phyloP scores from a whole-genome alignment of 2,329 filamentous ascomycete species.

The Waltergamsia citrina region DNA sequence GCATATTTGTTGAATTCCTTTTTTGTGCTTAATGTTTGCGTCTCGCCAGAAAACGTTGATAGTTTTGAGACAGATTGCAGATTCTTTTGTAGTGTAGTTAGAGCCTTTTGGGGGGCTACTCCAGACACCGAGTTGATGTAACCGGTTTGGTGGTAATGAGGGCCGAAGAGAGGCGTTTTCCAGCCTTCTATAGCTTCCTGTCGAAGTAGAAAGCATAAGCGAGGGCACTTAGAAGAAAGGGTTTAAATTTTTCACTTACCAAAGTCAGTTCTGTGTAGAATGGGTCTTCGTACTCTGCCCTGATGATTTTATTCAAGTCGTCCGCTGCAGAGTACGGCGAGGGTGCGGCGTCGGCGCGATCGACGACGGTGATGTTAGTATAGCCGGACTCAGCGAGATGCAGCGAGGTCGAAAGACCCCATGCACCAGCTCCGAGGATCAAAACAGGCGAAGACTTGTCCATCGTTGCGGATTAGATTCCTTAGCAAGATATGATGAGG shows the following conservation, averaged over 20 bases:
- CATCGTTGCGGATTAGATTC: no score
- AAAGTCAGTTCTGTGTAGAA: constrained; percentile 45
- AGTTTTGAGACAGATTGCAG: not conserved
- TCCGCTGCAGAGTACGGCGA: constrained; percentile 36
- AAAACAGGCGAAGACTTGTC: constrained; percentile 37
- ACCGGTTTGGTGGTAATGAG: constrained; percentile 32
- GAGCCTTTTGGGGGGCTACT: constrained; percentile 34
- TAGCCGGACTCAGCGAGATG: constrained; percentile 16
- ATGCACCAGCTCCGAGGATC: constrained; percentile 19
- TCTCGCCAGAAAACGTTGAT: constrained; percentile 21
- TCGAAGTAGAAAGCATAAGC: not conserved
- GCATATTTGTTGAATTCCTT: constrained; percentile 41
- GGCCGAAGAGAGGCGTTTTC: constrained; percentile 36
- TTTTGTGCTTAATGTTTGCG: constrained; percentile 22
- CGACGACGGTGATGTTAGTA: constrained; percentile 23
- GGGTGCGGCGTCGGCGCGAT: constrained; percentile 8
- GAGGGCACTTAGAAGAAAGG: not conserved
- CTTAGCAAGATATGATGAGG: no score
- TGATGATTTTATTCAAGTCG: constrained; percentile 52
- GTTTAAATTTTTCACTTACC: constrained; percentile 18
- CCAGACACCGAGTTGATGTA: constrained; percentile 36
- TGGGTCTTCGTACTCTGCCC: constrained; percentile 46
- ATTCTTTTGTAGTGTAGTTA: constrained; percentile 27
- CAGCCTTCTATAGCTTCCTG: constrained; percentile 38
- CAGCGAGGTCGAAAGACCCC: constrained; percentile 16